These are phyloP conservation scores for Phoma sp. DNA, from an alignment of 2,329 filamentous ascomycete species.

Conservation along the genomic window DNA sequence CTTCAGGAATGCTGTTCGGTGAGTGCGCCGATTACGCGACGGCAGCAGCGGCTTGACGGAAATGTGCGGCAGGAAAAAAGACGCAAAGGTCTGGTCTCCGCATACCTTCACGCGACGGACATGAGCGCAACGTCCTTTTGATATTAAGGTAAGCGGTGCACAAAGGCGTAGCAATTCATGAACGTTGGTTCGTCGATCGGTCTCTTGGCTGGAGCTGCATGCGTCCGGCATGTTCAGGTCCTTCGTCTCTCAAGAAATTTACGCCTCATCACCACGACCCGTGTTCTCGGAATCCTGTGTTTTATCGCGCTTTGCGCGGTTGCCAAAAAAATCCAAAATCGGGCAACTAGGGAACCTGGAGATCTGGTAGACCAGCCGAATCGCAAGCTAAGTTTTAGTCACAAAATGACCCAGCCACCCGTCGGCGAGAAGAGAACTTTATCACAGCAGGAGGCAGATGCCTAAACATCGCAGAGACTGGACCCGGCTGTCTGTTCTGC, in stretches of 20 bases:
- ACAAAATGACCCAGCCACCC: not conserved
- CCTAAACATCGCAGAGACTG: slow-evolving; percentile 16
- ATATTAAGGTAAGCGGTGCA: not conserved
- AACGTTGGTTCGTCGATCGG: slow-evolving; percentile 41
- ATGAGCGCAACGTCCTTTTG: slow-evolving; percentile 4
- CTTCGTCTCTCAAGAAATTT: slow-evolving; percentile 31
- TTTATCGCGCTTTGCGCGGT: slow-evolving; percentile 44
- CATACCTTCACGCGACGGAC: slow-evolving; percentile 3
- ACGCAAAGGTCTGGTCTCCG: not conserved
- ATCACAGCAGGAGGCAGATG: slow-evolving; percentile 18
- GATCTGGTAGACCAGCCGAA: slow-evolving; percentile 9
- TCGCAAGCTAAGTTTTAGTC: slow-evolving; percentile 3
- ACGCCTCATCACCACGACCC: slow-evolving; percentile 20
- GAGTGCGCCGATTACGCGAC: not conserved
- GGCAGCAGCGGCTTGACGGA: slow-evolving; percentile 10
- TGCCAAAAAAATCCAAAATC: slow-evolving; percentile 14
- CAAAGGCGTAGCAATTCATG: not conserved
- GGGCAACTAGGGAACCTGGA: slow-evolving; percentile 2
- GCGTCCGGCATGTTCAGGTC: slow-evolving; percentile 26
- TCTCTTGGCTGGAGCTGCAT: slow-evolving; percentile 17
- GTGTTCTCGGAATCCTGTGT: not conserved
- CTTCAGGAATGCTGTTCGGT: not conserved
- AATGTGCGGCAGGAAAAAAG: no score
- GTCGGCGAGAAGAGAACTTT: slow-evolving; percentile 24
- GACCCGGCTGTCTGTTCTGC: slow-evolving; percentile 8